Evolutionary conservation across 106 monocot genomes (phyloP), one percentile per base, ranked within the genome.

Genomic region (Chionographis japonica): DNA sequence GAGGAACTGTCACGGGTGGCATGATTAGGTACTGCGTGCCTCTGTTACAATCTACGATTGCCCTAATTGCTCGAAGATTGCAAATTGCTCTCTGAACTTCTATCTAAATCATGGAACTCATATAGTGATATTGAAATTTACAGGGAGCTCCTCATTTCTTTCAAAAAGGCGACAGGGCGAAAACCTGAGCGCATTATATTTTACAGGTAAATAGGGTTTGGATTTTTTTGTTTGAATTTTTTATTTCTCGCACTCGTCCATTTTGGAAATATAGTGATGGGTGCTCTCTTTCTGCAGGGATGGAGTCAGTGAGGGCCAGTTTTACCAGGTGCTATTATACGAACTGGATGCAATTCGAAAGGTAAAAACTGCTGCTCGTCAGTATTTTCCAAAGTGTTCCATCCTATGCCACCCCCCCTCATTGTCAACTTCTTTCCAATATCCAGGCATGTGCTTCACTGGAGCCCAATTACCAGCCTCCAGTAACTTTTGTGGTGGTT

Each of bases 281-380:
- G 1, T 58, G 46, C n/a, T 72, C 60, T 15, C 38, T 71, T 49
- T 72, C 61, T 68, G 8, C 83, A 84, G 97, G 66, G 97, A 98
- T 79, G 97, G 97, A 68, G 97, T 98, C 12, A 92, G 91, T 37
- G 97, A 98, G 81, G 92, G 97, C 8, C 97, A 98, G 52, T 98
- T 98, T 62, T 85, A 92, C 67, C 92, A 92, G 81, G 97, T 98
- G 8, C 62, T 98, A 8, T 62, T 98, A 14, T 62, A 85, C 77
- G 97, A 98, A 68, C 85, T 98, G 50, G 87, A 90, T 79, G 97
- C 97, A 54, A 98, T 98, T 19, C 60, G 92, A 52, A 93, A 85
- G 80, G 97, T 97, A 49, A 52, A 4, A 52, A 15, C 16, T 12
- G 36, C 17, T 61, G 15, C 17, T 20, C 4, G 5, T 9, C 17